Conservation (phyloP, 1,139 yeast species). For the Debaryomyces udenii region DNA sequence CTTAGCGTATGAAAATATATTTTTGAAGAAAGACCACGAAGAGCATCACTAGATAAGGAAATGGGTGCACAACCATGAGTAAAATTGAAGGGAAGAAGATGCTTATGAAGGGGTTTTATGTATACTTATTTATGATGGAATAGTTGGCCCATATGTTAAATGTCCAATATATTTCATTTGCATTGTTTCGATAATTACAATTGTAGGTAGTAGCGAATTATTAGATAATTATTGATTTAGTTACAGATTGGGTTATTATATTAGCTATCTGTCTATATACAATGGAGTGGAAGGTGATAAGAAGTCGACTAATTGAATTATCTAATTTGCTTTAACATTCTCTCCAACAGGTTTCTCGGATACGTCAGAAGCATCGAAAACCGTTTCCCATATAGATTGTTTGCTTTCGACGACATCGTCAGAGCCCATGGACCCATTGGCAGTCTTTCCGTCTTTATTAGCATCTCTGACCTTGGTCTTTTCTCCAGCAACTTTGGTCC, state of each 20-base stretch:
- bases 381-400: constrained; percentile 36
- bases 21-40: constrained; percentile 36
- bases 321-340: background rate
- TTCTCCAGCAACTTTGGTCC: constrained; percentile 73
- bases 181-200: constrained; percentile 1
- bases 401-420: constrained; percentile 24
- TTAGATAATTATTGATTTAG: no score
- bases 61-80: no score
- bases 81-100: background rate
- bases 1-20: constrained; percentile 62
- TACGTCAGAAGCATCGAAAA: constrained; percentile 15
- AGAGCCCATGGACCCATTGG: constrained; percentile 29
- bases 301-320: background rate
- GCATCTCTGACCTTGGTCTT: constrained; percentile 54
- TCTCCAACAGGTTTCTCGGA: constrained; percentile 6
- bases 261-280: constrained; percentile 1
- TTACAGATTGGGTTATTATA: no score
- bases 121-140: background rate
- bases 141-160: background rate
- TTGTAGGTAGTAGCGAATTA: background rate
- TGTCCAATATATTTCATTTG: constrained; percentile 5
- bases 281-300: background rate
- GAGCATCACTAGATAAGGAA: constrained; percentile 29
- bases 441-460: constrained; percentile 35
- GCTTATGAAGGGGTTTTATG: background rate